Conservation (phyloP, 768 basidiomycete genomes). For the Tylopilus felleus region DNA sequence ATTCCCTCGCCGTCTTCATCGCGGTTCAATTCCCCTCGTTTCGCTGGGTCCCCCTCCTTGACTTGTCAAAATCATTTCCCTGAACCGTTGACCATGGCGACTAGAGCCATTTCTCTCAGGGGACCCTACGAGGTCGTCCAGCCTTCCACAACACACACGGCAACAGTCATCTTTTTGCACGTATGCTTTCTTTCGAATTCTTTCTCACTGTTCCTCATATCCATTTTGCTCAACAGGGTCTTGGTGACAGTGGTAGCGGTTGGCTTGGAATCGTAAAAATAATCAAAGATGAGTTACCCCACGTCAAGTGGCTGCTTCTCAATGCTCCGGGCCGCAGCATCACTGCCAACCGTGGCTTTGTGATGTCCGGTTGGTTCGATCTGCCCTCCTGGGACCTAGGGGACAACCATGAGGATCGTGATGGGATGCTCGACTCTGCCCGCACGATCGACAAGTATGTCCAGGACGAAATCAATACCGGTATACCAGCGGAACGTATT, state of each 20-base stretch:
- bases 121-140: slow-evolving; percentile 46
- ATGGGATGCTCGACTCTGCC: slow-evolving; percentile 59
- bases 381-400: slow-evolving; percentile 59
- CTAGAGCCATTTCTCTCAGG: slow-evolving; percentile 20
- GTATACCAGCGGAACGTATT: slow-evolving; percentile 66
- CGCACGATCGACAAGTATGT: slow-evolving; percentile 66
- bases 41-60: background rate
- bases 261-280: slow-evolving; percentile 76
- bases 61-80: background rate
- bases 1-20: slow-evolving; percentile 5
- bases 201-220: slow-evolving; percentile 4
- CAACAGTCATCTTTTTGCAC: slow-evolving; percentile 88
- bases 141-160: slow-evolving; percentile 64
- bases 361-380: slow-evolving; percentile 87
- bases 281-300: slow-evolving; percentile 57
- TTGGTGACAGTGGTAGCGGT: slow-evolving; percentile 73
- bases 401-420: slow-evolving; percentile 57
- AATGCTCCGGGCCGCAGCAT: slow-evolving; percentile 46
- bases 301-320: slow-evolving; percentile 84
- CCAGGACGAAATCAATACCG: slow-evolving; percentile 66
- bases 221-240: slow-evolving; percentile 44
- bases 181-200: slow-evolving; percentile 41
- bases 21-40: background rate
- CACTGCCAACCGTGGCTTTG: slow-evolving; percentile 65
- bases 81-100: slow-evolving; percentile 9